Percentiles rank a stretch among this genome's conserved stretches.
Conservation (phyloP, 257 asterid genomes). For the Solanum etuberosum region DNA sequence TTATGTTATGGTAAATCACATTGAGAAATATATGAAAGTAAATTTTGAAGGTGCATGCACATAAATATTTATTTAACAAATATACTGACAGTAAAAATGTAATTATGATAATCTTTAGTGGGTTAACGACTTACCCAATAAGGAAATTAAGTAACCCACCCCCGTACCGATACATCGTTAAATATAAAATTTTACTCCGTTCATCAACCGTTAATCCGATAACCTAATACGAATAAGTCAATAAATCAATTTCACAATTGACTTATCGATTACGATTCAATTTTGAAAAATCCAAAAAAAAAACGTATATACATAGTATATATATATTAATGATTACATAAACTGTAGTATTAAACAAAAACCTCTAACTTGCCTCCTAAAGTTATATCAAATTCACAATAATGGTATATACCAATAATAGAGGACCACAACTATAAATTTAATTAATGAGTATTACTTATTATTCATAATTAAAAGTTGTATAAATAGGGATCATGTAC, state of each 20-base stretch:
- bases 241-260: too few species aligned
- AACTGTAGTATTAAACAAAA: background rate
- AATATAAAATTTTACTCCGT: too few species aligned
- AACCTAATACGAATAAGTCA: background rate
- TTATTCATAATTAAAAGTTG: background rate
- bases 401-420: background rate
- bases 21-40: too few species aligned
- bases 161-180: fast-evolving
- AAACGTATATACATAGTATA: too few species aligned
- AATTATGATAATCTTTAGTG: background rate
- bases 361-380: background rate
- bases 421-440: background rate
- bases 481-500: background rate
- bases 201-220: too few species aligned
- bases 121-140: background rate
- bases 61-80: too few species aligned
- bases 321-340: too few species aligned
- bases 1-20: too few species aligned
- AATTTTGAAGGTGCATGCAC: too few species aligned
- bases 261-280: background rate
- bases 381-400: background rate
- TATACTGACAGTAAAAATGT: too few species aligned
- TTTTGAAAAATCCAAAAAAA: too few species aligned
- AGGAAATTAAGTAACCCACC: background rate
- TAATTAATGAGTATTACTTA: background rate